A percentile compares a stretch with the other conserved stretches of the same genome.
phyloP scores from a whole-genome alignment of 2,329 filamentous ascomycete genomes.

The Fusarium scirpi region DNA sequence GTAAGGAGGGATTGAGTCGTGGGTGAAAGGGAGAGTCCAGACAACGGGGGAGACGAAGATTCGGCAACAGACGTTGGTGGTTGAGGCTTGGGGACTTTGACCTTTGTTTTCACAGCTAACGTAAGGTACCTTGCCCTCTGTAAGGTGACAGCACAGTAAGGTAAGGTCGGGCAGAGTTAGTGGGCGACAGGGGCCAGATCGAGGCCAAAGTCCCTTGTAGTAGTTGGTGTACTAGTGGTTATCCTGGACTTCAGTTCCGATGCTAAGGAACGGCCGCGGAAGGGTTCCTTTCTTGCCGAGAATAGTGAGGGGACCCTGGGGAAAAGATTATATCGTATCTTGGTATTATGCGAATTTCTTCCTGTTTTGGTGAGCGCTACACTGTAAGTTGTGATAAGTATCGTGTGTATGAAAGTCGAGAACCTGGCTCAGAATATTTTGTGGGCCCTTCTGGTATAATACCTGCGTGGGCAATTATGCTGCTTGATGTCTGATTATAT shows the following conservation, averaged over 20 bases:
- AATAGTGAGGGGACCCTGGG: constrained; percentile 5
- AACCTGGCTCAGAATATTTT: neutral
- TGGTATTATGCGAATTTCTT: neutral
- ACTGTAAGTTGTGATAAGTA: neutral
- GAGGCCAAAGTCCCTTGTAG: constrained; percentile 49
- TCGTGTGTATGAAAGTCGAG: neutral
- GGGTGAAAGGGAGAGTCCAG: constrained; percentile 47
- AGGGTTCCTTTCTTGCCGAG: constrained; percentile 10
- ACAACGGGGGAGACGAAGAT: constrained; percentile 46
- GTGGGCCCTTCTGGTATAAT: constrained; percentile 10
- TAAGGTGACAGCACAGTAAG: neutral
- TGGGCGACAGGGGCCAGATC: constrained; percentile 26
- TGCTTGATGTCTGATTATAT: neutral
- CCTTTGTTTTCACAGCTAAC: constrained; percentile 54
- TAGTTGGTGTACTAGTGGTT: constrained; percentile 6
- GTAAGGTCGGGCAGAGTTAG: constrained; percentile 22
- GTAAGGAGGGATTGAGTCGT: constrained; percentile 43
- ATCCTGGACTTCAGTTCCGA: constrained; percentile 1
- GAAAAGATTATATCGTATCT: neutral
- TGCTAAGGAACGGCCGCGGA: constrained; percentile 21
- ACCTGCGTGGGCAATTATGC: neutral
- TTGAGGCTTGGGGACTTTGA: constrained; percentile 52
- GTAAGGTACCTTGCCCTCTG: neutral
- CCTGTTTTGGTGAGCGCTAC: neutral
- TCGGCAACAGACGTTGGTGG: constrained; percentile 49